These are phyloP conservation scores for Xylaria arbuscula DNA, from an alignment of 2,329 filamentous ascomycete genomes.

Conservation along the genomic window DNA sequence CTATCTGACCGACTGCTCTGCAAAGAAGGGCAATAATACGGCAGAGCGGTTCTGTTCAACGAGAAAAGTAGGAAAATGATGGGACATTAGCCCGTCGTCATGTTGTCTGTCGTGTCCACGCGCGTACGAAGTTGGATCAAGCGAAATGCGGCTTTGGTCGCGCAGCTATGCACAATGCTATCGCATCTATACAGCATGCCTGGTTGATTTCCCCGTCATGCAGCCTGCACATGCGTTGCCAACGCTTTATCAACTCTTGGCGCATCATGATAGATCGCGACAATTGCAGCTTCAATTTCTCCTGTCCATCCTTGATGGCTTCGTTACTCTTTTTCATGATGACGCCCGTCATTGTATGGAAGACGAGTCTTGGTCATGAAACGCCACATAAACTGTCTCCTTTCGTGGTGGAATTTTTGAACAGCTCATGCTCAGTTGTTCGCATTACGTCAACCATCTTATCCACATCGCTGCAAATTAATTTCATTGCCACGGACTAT, in stretches of 20 bases:
- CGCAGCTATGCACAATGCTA: slow-evolving; percentile 9
- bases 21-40: slow-evolving; percentile 8
- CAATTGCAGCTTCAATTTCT: neutral
- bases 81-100: neutral
- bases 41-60: neutral
- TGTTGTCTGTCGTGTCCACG: neutral
- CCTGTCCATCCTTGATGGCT: neutral
- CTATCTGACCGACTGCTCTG: neutral
- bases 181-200: slow-evolving; percentile 3
- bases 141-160: slow-evolving; percentile 3
- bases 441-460: neutral
- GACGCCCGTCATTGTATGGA: neutral
- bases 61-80: neutral
- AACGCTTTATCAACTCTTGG: slow-evolving; percentile 12
- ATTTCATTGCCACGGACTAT: slow-evolving; percentile 40
- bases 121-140: neutral
- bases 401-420: neutral
- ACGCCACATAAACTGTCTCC: neutral
- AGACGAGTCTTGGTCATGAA: neutral
- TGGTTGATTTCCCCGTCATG: slow-evolving; percentile 5
- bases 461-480: slow-evolving; percentile 52
- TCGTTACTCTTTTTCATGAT: neutral
- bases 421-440: neutral
- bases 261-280: slow-evolving; percentile 9
- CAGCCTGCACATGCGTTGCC: slow-evolving; percentile 11